Evolutionary conservation across 768 basidiomycete genomes (phyloP), one percentile per base, ranked within the genome.

Genomic region (Pleurotus citrinopileatus): DNA sequence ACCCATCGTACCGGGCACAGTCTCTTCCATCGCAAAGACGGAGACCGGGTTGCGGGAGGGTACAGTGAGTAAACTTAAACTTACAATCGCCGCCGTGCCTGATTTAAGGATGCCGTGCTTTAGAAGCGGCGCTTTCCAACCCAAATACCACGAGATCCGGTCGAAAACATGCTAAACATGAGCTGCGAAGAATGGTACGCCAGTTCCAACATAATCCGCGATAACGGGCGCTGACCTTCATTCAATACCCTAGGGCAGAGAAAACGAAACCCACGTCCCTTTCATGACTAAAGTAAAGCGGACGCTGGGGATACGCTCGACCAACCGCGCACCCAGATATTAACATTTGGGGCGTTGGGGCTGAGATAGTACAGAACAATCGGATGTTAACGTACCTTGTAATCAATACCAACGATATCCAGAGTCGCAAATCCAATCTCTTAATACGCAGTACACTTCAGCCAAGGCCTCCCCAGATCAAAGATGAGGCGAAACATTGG

Each of bases 111-210:
- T 37, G 45, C 53, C 42, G 27, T 45, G 25, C 52, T 32, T 43
- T 59, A 79, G 76, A 74, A 66, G 74, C 77, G 28, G 76, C 79
- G 2, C 66, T 80, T 3, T 54, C 74, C n/a, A 82, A 79, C 58
- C 78, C 81, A 2, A 76, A 78, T 46, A 80, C 79, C 5, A 77
- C 76, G 3, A 69, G 61, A 8, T 42, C 61, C n/a, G 76, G 77
- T 3, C 69, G 78, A 10, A 71, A 70, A 59, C 70, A 73, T 55
- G 79, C 78, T 3, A 77, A 78, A 61, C 66, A 65, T 19, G 75
- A 80, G 60, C 70, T 78, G 15, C 66, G 64, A 28, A 48, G 60
- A 23, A 81, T 80, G 79, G 80, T 79, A 53, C 27, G 46, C 29
- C 10, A 28, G 26, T 48, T n/a, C 15, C 17, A 15, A 7, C n/a